Percentiles rank a stretch among this genome's conserved stretches.
Evolutionary conservation across 257 asterid species (phyloP).

Genomic region (Penstemon barbatus): DNA sequence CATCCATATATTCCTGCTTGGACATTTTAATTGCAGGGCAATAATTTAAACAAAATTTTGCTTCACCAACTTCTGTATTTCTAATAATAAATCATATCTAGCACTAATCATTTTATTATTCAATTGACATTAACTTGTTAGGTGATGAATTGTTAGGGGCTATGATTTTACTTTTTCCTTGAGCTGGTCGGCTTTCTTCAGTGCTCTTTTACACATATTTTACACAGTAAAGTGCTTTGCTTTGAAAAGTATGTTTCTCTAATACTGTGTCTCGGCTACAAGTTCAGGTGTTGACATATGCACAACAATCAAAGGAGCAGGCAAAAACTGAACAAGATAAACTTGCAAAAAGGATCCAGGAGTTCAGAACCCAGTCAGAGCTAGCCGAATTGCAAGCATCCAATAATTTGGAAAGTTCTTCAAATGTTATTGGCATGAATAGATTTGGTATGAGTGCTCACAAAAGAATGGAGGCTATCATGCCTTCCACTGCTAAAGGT

Average conservation of each 20-base stretch:
- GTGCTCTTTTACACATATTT: neutral
- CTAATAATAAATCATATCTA: neutral
- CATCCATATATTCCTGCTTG: neutral
- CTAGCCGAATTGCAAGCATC: constrained; percentile 69
- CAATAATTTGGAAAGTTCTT: constrained; percentile 55
- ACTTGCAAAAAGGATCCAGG: constrained; percentile 96
- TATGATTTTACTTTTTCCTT: constrained; percentile 14
- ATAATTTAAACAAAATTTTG: neutral
- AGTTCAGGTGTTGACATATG: constrained; percentile 88
- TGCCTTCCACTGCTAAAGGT: constrained; percentile 77
- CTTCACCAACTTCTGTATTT: neutral
- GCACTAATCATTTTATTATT: constrained; percentile 7
- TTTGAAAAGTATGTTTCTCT: constrained; percentile 2
- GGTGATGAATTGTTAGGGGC: constrained; percentile 9
- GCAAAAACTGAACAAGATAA: constrained; percentile 86
- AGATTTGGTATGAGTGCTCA: constrained; percentile 65
- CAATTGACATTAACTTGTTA: constrained; percentile 11
- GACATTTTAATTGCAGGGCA: neutral
- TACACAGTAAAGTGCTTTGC: neutral
- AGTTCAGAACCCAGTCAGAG: constrained; percentile 87
- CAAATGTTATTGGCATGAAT: constrained; percentile 58
- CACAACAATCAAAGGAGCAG: constrained; percentile 96
- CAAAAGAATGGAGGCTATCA: constrained; percentile 69
- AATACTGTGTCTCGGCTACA: constrained; percentile 18
- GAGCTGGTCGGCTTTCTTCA: constrained; percentile 21